Evolutionary conservation across 179 eudicot genomes (phyloP), one percentile per base, ranked within the genome.

Genomic region (Beta corolliflora): DNA sequence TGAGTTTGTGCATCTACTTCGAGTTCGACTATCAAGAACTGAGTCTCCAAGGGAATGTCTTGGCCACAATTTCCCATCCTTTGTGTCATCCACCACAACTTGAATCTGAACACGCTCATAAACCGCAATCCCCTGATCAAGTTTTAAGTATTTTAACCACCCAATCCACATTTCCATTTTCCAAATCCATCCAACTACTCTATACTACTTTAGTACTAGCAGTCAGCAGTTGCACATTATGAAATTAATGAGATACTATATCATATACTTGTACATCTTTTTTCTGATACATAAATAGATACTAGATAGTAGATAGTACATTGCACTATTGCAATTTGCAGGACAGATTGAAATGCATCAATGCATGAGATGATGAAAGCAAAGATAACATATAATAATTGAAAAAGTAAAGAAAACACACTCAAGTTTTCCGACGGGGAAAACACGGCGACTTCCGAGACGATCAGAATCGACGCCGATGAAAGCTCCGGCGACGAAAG

Each of bases 31-130:
- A 94, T 84, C 81, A 93, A 78, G 80, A 93, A 93, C 31, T 92
- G 98, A 25, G 97, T 92, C 88, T 94, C 98, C 56, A 84, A 85
- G 1, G 98, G 97, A 19, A 94, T 82, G 23, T 94, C 91, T 52
- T 85, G 82, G 16, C 94, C 97, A 75, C 60, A 71, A 48, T 63
- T 81, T 7, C 94, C 98, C 92, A 92, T 92, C 71, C 93, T 91
- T 71, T 92, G 98, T 2, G 93, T 91, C 98, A 94, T 94, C 98
- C 98, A 92, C 97, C 98, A 94, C 76, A 94, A 21, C 80, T 94
- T 94, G 90, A 94, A 94, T 70, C 97, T 90, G 79, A 92, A 93
- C 46, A 87, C 91, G 77, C 93, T 88, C 96, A 91, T 91, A 74
- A 93, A 93, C 50, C 91, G 83, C 90, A 88, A 50, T 31, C 91